Percentiles rank a stretch among this genome's conserved stretches.
Evolutionary conservation across 176 grass and related monocot genomes (phyloP).

Genomic region (Aegilops longissima): DNA sequence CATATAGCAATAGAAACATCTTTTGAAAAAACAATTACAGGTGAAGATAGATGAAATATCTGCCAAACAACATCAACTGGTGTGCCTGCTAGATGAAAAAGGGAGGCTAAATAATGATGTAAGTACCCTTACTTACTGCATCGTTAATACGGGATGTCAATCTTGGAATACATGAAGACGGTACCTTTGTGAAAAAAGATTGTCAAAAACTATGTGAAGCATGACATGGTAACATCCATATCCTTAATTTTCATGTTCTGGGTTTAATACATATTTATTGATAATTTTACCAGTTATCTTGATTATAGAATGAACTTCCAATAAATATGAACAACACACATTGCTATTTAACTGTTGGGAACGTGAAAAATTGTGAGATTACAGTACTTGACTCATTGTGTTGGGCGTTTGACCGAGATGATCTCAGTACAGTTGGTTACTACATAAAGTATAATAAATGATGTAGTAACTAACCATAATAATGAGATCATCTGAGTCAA

Average conservation of each 20-base stretch:
- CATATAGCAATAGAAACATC: too few relatives aligned
- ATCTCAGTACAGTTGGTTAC: not conserved
- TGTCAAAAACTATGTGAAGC: too few relatives aligned
- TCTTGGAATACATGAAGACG: too few relatives aligned
- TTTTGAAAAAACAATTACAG: too few relatives aligned
- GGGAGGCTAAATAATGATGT: not conserved
- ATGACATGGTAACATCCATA: not conserved
- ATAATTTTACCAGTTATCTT: not conserved
- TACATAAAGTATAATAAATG: not conserved
- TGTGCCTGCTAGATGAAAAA: not conserved
- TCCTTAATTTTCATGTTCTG: not conserved
- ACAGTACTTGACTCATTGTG: not conserved
- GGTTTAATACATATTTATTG: not conserved
- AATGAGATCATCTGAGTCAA: too few relatives aligned
- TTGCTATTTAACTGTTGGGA: not conserved
- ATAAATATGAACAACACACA: not conserved
- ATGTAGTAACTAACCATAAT: too few relatives aligned
- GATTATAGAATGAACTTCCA: not conserved
- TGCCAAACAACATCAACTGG: not conserved
- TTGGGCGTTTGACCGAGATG: not conserved
- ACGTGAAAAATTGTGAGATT: not conserved
- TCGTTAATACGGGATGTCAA: too few relatives aligned
- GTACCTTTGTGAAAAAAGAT: too few relatives aligned
- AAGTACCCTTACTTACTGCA: too few relatives aligned
- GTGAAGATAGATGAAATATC: not conserved